phyloP scores from a whole-genome alignment of 2,329 filamentous ascomycete genomes.

The Pseudogymnoascus sp. region DNA sequence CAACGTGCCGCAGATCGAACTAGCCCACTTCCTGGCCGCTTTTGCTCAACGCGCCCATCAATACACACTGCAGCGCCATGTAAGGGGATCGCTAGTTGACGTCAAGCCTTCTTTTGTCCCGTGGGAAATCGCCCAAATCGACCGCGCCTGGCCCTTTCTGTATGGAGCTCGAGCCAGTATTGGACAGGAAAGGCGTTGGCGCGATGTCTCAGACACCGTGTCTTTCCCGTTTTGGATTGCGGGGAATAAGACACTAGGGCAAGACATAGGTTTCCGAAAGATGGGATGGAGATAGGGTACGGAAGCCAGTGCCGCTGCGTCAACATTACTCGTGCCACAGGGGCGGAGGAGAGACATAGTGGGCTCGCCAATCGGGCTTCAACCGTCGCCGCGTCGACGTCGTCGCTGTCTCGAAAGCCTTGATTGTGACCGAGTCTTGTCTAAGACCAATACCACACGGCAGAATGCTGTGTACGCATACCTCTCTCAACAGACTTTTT shows the following conservation, averaged over 20 bases:
- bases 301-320: not conserved
- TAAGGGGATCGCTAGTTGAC: not conserved
- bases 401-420: not conserved
- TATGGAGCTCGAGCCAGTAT: not conserved
- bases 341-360: not conserved
- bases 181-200: not conserved
- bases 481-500: not conserved
- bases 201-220: not conserved
- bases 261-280: not conserved
- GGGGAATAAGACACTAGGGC: not conserved
- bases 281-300: not conserved
- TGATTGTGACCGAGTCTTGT: not conserved
- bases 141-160: not conserved
- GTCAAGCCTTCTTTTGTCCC: not conserved
- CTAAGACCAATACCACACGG: not conserved
- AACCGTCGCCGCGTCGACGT: not conserved
- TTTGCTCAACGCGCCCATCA: not conserved
- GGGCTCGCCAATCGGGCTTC: not conserved
- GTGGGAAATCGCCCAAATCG: conserved; percentile 1
- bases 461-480: not conserved
- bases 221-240: not conserved
- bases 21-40: not conserved
- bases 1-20: not conserved
- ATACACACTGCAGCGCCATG: not conserved
- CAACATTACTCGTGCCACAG: not conserved